Conservation (phyloP, 768 basidiomycete genomes). For the Trichaptum fuscoviolaceum region DNA sequence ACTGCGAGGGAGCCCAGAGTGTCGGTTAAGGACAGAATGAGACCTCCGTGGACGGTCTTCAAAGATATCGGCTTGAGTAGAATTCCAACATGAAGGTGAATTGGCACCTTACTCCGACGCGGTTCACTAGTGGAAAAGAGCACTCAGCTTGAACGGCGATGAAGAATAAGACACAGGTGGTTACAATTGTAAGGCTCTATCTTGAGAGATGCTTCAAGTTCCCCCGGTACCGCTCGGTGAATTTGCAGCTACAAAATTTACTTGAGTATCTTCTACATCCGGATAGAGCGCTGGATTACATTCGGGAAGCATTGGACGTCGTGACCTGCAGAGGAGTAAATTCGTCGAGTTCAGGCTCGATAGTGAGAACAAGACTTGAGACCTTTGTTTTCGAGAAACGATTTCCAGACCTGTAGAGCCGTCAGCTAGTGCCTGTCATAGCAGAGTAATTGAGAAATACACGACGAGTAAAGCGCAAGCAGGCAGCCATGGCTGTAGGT, state of each 20-base stretch:
- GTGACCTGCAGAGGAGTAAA: slow-evolving; percentile 47
- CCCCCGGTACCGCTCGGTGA: slow-evolving; percentile 63
- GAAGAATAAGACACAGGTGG: slow-evolving; percentile 1
- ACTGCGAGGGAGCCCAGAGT: slow-evolving; percentile 83
- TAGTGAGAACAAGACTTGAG: slow-evolving; percentile 7
- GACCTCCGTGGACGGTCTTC: slow-evolving; percentile 72
- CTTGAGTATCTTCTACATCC: slow-evolving; percentile 6
- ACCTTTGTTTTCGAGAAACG: slow-evolving; percentile 75
- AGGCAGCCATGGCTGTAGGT: slow-evolving; percentile 48
- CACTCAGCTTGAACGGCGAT: neutral
- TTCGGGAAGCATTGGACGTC: slow-evolving; percentile 78
- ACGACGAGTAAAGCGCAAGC: slow-evolving; percentile 62
- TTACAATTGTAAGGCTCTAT: slow-evolving; percentile 72
- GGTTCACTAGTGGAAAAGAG: slow-evolving; percentile 52
- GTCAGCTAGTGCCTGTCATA: slow-evolving; percentile 11
- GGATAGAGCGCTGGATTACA: slow-evolving; percentile 28
- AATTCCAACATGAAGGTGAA: slow-evolving; percentile 1
- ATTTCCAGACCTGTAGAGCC: slow-evolving; percentile 65
- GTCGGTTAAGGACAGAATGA: slow-evolving; percentile 78
- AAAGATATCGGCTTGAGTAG: slow-evolving; percentile 5
- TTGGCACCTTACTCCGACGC: slow-evolving; percentile 59
- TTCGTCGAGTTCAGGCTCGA: neutral
- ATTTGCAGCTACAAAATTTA: slow-evolving; percentile 48
- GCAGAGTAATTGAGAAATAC: slow-evolving; percentile 25
- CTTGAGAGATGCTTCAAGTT: slow-evolving; percentile 61